These are phyloP conservation scores for Aspergillus melleus DNA, from an alignment of 2,329 filamentous ascomycete species.

Conservation along the genomic window DNA sequence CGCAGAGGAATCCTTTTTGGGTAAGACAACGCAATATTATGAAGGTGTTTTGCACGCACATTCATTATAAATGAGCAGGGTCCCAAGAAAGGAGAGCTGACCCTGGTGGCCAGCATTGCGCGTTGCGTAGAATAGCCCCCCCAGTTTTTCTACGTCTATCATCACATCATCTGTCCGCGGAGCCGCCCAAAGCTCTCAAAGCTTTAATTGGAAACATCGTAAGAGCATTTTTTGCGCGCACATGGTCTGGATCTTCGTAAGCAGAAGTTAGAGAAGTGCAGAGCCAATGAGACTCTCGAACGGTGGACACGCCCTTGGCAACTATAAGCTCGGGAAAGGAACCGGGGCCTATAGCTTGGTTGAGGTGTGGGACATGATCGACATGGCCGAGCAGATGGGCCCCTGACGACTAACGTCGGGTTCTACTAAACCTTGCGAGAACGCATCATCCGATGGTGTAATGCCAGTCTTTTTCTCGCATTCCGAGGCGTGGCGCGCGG, in stretches of 20 bases:
- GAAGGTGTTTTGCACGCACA: neutral
- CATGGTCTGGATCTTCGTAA: neutral
- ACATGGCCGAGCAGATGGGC: conserved; percentile 8
- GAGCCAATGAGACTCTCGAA: conserved; percentile 10
- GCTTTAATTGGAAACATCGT: conserved; percentile 6
- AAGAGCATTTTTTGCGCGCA: conserved; percentile 4
- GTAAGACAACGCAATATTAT: neutral
- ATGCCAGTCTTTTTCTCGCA: neutral
- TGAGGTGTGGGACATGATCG: conserved; percentile 16
- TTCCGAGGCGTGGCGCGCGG: neutral
- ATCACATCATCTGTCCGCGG: conserved; percentile 12
- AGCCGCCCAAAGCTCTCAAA: neutral
- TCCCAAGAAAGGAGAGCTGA: neutral
- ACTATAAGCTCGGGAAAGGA: conserved; percentile 17
- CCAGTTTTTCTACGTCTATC: conserved; percentile 13
- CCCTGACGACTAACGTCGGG: conserved; percentile 10
- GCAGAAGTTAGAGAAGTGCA: neutral
- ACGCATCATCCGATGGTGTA: neutral
- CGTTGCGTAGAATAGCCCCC: conserved; percentile 8
- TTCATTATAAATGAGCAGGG: conserved; percentile 4
- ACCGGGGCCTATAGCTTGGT: conserved; percentile 18
- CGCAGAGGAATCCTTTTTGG: neutral
- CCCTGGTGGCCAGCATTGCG: conserved; percentile 11
- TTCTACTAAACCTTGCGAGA: neutral
- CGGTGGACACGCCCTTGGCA: conserved; percentile 8